These are phyloP conservation scores for Neocatenulostroma microsporum DNA, from an alignment of 2,329 filamentous ascomycete species.

Conservation along the genomic window DNA sequence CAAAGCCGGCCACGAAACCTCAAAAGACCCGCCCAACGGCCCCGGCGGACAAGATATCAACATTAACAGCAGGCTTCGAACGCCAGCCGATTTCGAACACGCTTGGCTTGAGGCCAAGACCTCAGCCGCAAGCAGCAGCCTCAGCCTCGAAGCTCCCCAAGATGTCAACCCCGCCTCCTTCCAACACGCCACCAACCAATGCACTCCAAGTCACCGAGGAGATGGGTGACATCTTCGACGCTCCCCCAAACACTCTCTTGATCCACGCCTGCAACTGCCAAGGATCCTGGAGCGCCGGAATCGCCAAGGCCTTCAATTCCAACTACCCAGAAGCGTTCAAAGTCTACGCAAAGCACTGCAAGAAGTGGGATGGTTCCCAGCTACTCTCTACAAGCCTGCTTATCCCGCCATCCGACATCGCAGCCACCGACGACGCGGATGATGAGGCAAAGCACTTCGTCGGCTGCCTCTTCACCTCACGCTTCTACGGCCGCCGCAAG, in stretches of 20 bases:
- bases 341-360: slow-evolving; percentile 44
- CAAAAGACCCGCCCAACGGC: too few relatives aligned
- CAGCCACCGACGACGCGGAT: not conserved
- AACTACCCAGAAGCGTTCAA: slow-evolving; percentile 46
- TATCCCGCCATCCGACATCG: slow-evolving; percentile 34
- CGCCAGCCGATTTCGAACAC: too few relatives aligned
- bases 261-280: slow-evolving; percentile 55
- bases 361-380: slow-evolving; percentile 21
- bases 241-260: slow-evolving; percentile 43
- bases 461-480: slow-evolving; percentile 52
- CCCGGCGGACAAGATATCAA: too few relatives aligned
- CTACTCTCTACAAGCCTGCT: slow-evolving; percentile 44
- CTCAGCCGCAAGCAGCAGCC: too few relatives aligned
- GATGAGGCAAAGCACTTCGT: slow-evolving; percentile 41
- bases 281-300: slow-evolving; percentile 53
- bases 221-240: slow-evolving; percentile 46
- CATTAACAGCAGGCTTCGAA: too few relatives aligned
- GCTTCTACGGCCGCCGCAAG: slow-evolving; percentile 39
- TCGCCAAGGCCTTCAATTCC: slow-evolving; percentile 45
- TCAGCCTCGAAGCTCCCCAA: too few relatives aligned
- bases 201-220: slow-evolving; percentile 16
- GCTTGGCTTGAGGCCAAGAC: too few relatives aligned
- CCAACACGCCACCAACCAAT: too few relatives aligned
- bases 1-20: not conserved
- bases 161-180: too few relatives aligned